phyloP scores from a whole-genome alignment of 2,329 filamentous ascomycete genomes.

The Saccharata proteae region DNA sequence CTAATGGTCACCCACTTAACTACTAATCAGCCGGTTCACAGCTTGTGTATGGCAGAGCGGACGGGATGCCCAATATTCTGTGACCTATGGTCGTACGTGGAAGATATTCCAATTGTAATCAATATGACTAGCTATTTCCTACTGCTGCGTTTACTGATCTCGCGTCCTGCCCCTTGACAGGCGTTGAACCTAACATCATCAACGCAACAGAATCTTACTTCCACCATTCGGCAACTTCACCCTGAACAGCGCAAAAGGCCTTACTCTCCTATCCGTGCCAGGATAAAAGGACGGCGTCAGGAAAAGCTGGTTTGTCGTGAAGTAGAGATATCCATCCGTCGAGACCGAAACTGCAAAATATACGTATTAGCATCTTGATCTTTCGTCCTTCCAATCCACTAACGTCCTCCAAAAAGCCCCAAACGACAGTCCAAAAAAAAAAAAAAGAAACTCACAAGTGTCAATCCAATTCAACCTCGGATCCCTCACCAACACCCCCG shows the following conservation, averaged over 20 bases:
- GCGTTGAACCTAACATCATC: neutral
- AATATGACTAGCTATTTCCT: neutral
- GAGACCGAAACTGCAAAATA: conserved; percentile 22
- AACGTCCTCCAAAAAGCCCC: neutral
- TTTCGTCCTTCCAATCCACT: too few species aligned
- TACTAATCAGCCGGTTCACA: too few species aligned
- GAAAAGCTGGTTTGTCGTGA: conserved; percentile 40
- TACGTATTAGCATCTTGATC: too few species aligned
- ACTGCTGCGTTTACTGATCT: too few species aligned
- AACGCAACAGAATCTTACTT: conserved; percentile 23
- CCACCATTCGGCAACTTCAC: conserved; percentile 30
- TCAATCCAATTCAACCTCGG: conserved; percentile 39
- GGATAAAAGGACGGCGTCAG: conserved; percentile 25
- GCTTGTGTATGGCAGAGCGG: too few species aligned
- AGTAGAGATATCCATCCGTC: conserved; percentile 40
- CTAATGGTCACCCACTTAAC: too few species aligned
- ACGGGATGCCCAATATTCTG: too few species aligned
- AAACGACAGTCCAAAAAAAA: neutral
- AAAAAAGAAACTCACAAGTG: conserved; percentile 22
- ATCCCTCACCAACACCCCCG: conserved; percentile 33
- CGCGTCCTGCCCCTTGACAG: too few species aligned
- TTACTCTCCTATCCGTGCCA: conserved; percentile 30
- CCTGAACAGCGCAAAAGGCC: conserved; percentile 32
- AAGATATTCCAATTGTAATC: too few species aligned
- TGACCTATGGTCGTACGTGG: too few species aligned